phyloP scores from a whole-genome alignment of 768 basidiomycete genomes.

The Phylloporus arenicola region DNA sequence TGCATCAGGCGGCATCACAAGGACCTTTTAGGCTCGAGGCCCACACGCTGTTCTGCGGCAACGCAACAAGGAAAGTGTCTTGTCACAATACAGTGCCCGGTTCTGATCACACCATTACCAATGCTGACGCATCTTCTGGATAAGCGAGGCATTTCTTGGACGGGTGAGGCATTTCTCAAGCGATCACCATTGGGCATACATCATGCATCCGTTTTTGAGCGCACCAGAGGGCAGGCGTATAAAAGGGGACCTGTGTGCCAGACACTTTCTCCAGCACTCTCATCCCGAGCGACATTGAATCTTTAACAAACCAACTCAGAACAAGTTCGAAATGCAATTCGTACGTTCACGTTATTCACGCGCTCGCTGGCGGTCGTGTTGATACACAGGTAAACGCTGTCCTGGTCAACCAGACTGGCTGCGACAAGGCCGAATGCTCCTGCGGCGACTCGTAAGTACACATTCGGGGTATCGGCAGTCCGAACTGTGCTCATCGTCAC shows the following conservation, averaged over 20 bases:
- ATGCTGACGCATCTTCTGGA: neutral
- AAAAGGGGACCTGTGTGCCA: neutral
- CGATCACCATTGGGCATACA: neutral
- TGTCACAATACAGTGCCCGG: too few species aligned
- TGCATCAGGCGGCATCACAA: too few species aligned
- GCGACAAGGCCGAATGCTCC: slow-evolving; percentile 3
- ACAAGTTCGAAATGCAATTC: slow-evolving; percentile 10
- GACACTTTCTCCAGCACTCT: neutral
- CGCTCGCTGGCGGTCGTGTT: neutral
- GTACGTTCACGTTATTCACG: slow-evolving; percentile 1
- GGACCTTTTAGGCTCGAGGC: too few species aligned
- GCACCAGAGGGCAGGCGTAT: slow-evolving; percentile 2
- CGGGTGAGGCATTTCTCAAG: neutral
- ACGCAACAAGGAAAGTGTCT: too few species aligned
- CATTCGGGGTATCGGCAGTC: neutral
- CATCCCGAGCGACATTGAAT: neutral
- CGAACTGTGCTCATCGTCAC: neutral
- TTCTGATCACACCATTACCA: neutral
- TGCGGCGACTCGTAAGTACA: slow-evolving; percentile 10
- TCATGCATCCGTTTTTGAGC: neutral
- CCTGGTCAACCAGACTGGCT: slow-evolving; percentile 15
- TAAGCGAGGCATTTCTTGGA: neutral
- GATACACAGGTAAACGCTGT: slow-evolving; percentile 5
- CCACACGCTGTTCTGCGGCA: too few species aligned
- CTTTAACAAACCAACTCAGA: neutral